These are phyloP conservation scores for Tritrichomonas musculus DNA, from an alignment of 208 protist species.

Conservation along the genomic window DNA sequence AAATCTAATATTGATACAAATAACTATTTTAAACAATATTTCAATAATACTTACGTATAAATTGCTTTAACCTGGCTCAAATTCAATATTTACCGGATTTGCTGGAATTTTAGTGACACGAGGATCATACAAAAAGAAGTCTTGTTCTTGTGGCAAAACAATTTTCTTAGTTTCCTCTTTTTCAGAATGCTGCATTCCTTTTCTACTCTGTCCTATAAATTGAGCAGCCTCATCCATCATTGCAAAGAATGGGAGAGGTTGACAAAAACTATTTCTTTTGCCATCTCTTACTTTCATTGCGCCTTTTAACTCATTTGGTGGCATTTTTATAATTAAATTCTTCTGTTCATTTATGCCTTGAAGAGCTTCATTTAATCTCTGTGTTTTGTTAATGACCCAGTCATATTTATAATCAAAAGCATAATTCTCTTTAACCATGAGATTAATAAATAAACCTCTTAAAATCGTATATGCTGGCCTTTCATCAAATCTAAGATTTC, in stretches of 20 bases:
- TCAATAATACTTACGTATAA: too few relatives aligned
- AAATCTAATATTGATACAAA: too few relatives aligned
- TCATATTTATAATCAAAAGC: slow-evolving; percentile 24
- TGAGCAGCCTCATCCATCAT: not conserved
- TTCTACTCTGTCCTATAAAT: not conserved
- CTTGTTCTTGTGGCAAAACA: not conserved
- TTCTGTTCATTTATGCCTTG: not conserved
- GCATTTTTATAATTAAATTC: not conserved
- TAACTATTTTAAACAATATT: too few relatives aligned
- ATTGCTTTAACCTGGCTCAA: too few relatives aligned
- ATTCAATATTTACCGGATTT: too few relatives aligned
- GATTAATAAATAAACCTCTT: not conserved
- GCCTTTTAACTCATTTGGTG: not conserved
- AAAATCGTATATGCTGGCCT: not conserved
- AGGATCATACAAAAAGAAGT: not conserved
- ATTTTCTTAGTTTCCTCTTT: not conserved
- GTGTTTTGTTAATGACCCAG: not conserved
- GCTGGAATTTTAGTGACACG: not conserved
- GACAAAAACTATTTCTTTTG: not conserved
- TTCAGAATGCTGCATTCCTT: not conserved
- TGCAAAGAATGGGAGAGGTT: not conserved
- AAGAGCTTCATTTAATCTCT: not conserved
- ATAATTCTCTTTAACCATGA: not conserved
- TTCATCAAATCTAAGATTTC: slow-evolving; percentile 2
- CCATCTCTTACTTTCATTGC: not conserved